phyloP scores from a whole-genome alignment of 1,139 yeast genomes.

The Blastobotrys proliferans region DNA sequence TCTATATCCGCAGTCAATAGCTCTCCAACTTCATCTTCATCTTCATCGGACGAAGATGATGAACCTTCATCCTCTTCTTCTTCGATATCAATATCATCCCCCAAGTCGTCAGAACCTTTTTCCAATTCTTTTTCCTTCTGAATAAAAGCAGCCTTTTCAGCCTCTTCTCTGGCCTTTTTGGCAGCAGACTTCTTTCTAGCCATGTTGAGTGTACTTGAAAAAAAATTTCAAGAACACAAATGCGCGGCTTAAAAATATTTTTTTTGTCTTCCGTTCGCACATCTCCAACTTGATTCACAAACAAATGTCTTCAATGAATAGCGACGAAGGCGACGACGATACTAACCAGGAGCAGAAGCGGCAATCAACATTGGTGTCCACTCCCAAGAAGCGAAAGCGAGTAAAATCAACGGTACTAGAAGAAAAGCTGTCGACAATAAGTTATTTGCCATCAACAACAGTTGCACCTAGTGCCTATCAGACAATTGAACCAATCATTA shows the following conservation, averaged over 20 bases:
- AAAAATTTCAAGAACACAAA: slow-evolving; percentile 1
- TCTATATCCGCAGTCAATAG: slow-evolving; percentile 84
- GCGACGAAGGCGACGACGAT: too few relatives aligned
- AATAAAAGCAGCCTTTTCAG: slow-evolving; percentile 13
- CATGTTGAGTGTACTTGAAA: slow-evolving; percentile 47
- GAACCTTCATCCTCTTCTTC: slow-evolving; percentile 31
- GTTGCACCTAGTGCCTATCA: neutral
- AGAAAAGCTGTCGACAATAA: too few relatives aligned
- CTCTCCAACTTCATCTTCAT: slow-evolving; percentile 92
- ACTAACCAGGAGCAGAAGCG: too few relatives aligned
- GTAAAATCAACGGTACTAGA: too few relatives aligned
- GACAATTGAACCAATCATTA: slow-evolving; percentile 3
- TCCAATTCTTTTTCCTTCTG: slow-evolving; percentile 12
- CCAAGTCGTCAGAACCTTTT: slow-evolving; percentile 15
- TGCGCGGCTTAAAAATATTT: slow-evolving; percentile 3
- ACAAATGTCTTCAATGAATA: too few relatives aligned
- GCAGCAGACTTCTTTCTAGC: slow-evolving; percentile 90
- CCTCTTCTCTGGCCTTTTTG: slow-evolving; percentile 61
- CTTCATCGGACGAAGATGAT: slow-evolving; percentile 50
- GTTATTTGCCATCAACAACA: neutral
- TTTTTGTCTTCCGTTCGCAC: too few relatives aligned
- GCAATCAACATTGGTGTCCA: too few relatives aligned
- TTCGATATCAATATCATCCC: slow-evolving; percentile 25
- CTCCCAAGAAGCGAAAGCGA: too few relatives aligned
- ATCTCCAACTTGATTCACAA: too few relatives aligned